phyloP scores from a whole-genome alignment of 805 yeast species.

The Ogataea chonburiensis region DNA sequence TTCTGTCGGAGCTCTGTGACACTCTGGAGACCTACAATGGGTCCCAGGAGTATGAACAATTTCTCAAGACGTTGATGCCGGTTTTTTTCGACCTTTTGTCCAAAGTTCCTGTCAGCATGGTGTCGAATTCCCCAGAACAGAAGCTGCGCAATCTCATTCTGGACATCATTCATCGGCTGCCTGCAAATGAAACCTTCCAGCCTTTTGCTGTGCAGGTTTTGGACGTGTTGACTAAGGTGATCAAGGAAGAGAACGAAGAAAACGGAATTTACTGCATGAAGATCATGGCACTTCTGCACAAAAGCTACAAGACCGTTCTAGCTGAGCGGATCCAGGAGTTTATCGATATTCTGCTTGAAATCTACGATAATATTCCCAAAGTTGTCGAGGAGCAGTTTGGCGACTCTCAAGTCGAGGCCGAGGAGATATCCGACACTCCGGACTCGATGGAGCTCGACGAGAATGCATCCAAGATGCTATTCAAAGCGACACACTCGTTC shows the following conservation, averaged over 20 bases:
- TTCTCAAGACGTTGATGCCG: conserved; percentile 68
- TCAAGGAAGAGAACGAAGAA: conserved; percentile 86
- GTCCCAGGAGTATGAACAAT: conserved; percentile 76
- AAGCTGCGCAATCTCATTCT: conserved; percentile 73
- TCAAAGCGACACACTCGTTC: conserved; percentile 75
- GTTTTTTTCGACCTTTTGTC: conserved; percentile 62
- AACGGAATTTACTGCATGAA: conserved; percentile 92
- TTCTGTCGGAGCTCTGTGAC: conserved; percentile 80
- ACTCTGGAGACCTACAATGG: conserved; percentile 81
- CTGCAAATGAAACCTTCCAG: conserved; percentile 77
- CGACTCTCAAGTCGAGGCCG: conserved; percentile 9
- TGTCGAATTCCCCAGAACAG: conserved; percentile 65
- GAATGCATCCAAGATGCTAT: conserved; percentile 48
- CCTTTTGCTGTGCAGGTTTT: conserved; percentile 63
- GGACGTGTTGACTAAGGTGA: conserved; percentile 54
- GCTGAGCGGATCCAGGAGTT: conserved; percentile 76
- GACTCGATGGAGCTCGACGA: conserved; percentile 39
- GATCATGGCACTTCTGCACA: conserved; percentile 79
- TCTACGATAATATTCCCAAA: conserved; percentile 76
- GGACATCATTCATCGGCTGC: conserved; percentile 78
- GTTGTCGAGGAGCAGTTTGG: conserved; percentile 72
- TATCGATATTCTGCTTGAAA: conserved; percentile 67
- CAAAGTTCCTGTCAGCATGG: conserved; percentile 70
- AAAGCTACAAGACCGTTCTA: conserved; percentile 70
- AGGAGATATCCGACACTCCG: conserved; percentile 35